phyloP scores from a whole-genome alignment of 2,329 filamentous ascomycete genomes.

The Sclerotinia nivalis region DNA sequence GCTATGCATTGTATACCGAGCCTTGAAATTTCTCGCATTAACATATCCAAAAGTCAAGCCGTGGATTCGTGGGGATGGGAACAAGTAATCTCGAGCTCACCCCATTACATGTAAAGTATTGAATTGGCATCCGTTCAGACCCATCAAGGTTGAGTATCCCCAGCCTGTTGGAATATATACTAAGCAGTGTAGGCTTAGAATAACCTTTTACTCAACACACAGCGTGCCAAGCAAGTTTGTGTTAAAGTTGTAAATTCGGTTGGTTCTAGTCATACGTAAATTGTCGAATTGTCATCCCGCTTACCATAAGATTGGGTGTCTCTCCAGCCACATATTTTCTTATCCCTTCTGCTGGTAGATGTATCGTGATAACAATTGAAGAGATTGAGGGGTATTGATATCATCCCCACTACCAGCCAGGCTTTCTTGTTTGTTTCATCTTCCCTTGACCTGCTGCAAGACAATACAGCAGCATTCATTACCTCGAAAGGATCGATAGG shows the following conservation, averaged over 20 bases:
- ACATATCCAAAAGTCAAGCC: no score
- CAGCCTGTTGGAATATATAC: neutral
- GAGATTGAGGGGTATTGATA: neutral
- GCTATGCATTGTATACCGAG: no score
- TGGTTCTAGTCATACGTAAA: neutral
- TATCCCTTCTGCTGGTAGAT: neutral
- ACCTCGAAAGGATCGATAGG: neutral
- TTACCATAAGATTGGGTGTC: neutral
- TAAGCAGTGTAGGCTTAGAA: no score
- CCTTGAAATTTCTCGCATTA: no score
- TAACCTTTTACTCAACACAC: no score
- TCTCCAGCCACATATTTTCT: neutral
- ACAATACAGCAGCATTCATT: neutral
- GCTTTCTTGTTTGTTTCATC: constrained; percentile 7
- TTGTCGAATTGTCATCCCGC: neutral
- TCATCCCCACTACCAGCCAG: neutral
- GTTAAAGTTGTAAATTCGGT: neutral
- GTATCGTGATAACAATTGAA: neutral
- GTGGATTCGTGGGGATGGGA: no score
- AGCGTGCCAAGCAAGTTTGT: neutral
- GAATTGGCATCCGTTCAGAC: neutral
- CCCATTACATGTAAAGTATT: no score
- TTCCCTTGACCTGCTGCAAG: neutral
- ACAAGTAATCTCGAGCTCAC: no score
- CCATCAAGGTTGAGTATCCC: no score